phyloP scores from a whole-genome alignment of 306 rosid species.

The Cicer yamashitae region DNA sequence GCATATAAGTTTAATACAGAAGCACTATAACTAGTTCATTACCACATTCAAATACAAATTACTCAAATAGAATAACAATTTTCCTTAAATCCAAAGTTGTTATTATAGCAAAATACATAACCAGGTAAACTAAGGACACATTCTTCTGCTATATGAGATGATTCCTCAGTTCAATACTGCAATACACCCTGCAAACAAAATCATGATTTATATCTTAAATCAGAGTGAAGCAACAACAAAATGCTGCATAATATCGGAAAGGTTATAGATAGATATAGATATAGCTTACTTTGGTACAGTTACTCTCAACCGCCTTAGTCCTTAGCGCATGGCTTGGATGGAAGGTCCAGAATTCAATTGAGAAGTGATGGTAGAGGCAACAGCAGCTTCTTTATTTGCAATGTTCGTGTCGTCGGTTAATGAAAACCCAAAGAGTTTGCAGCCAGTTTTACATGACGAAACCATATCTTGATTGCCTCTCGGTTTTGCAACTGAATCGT shows the following conservation, averaged over 20 bases:
- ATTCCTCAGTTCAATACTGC: constrained; percentile 45
- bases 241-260: not conserved
- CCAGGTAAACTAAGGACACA: constrained; percentile 37
- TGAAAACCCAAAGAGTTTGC: constrained; percentile 94
- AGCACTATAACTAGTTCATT: constrained; percentile 32
- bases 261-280: constrained; percentile 8
- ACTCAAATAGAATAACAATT: constrained; percentile 47
- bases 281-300: constrained; percentile 64
- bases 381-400: constrained; percentile 52
- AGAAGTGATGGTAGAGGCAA: constrained; percentile 47
- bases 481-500: constrained; percentile 38
- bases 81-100: constrained; percentile 29
- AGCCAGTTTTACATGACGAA: constrained; percentile 72
- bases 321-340: constrained; percentile 58
- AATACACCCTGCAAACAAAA: constrained; percentile 54
- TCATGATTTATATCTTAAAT: not conserved
- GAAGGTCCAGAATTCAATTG: constrained; percentile 59
- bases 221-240: constrained; percentile 1
- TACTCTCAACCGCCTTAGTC: constrained; percentile 62
- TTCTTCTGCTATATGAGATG: constrained; percentile 45
- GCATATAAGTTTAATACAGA: constrained; percentile 44
- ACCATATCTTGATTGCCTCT: constrained; percentile 61
- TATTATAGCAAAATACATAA: constrained; percentile 40
- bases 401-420: constrained; percentile 64
- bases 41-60: constrained; percentile 42